Base-by-base conservation (phyloP, 805 yeast genomes). In the Nakazawaea ambrosiae region DNA sequence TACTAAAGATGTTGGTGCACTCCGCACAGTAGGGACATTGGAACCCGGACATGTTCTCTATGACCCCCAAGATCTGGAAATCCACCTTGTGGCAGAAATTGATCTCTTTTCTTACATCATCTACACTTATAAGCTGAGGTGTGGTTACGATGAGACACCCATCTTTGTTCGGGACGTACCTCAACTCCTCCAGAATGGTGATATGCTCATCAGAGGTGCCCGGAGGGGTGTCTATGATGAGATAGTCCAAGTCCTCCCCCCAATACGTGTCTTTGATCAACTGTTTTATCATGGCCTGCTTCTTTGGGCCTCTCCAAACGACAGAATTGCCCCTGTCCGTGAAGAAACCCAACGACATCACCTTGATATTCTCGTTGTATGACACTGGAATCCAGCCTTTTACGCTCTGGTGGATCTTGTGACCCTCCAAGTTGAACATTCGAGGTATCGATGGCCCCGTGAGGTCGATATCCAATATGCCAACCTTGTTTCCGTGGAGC, bases 161-260 rank as follows among this genome's bases (percentile, higher is more conserved):
- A 49, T 87, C 96, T 2, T 90, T 87, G 20, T 69, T 68, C 1
- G 78, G 78, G 46, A 66, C 60, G 54, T 61, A 70, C 40, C 81
- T 61, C 28, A 92, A 66, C 57, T 88, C 95, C 53, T 92, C 97
- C 4, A 97, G 97, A 27, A 94, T 82, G 4, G 96, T 88, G 27
- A 92, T 92, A 56, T 92, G 99, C 56, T 92, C 99, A 58, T 92
- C 99, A 0, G 96, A 83, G 0, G 99, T 92, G 0, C 99, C 99
- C 0, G 99, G 99, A 1, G 99, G 99, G 0, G 99, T 92, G 55
- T 92, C 99, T 5, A 92, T 88, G 23, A 92, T 61, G 39, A 90
- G 60, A 53, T 84, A 90, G 49, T 81, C 77, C 39, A 86, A 76
- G 20, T 71, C 63, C 15, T 69, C 72, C 0, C 87, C 96, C 99